These are phyloP conservation scores for Lupinus albus DNA, from an alignment of 306 rosid species.

Conservation along the genomic window DNA sequence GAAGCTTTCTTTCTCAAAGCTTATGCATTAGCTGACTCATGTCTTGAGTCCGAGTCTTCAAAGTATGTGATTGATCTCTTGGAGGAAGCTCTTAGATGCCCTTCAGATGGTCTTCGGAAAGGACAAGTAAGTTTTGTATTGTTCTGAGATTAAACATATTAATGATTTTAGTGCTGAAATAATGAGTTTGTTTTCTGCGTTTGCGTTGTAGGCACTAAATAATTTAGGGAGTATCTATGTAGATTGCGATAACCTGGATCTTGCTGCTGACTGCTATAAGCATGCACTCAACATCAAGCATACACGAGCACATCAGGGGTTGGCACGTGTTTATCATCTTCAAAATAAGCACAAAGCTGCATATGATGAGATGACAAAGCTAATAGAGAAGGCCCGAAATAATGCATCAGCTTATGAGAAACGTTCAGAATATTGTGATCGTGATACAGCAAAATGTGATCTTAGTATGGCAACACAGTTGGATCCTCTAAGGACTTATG, in stretches of 20 bases:
- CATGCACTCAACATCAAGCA: slow-evolving; percentile 88
- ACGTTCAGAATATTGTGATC: slow-evolving; percentile 92
- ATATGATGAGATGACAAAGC: slow-evolving; percentile 94
- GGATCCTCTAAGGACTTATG: slow-evolving; percentile 89
- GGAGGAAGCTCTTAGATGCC: slow-evolving; percentile 90
- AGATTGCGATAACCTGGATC: slow-evolving; percentile 82
- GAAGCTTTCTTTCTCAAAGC: slow-evolving; percentile 95
- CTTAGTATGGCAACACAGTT: slow-evolving; percentile 71
- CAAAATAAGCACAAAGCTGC: slow-evolving; percentile 81
- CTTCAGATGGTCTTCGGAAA: slow-evolving; percentile 93
- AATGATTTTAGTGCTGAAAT: slow-evolving; percentile 33
- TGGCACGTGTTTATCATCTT: slow-evolving; percentile 88
- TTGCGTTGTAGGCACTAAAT: slow-evolving; percentile 70
- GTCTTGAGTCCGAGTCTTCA: slow-evolving; percentile 70
- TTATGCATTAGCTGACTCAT: slow-evolving; percentile 77
- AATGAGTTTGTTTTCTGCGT: slow-evolving; percentile 34
- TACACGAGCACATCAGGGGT: slow-evolving; percentile 95
- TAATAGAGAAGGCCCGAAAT: slow-evolving; percentile 77
- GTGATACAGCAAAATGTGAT: slow-evolving; percentile 90
- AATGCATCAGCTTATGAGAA: slow-evolving; percentile 91
- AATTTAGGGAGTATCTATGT: slow-evolving; percentile 86
- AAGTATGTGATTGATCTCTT: slow-evolving; percentile 68
- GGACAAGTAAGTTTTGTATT: slow-evolving; percentile 69
- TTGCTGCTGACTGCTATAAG: slow-evolving; percentile 88
- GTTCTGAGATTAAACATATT: slow-evolving; percentile 2